phyloP scores from a whole-genome alignment of 2,329 filamentous ascomycete genomes.

The Pseudopithomyces chartarum region DNA sequence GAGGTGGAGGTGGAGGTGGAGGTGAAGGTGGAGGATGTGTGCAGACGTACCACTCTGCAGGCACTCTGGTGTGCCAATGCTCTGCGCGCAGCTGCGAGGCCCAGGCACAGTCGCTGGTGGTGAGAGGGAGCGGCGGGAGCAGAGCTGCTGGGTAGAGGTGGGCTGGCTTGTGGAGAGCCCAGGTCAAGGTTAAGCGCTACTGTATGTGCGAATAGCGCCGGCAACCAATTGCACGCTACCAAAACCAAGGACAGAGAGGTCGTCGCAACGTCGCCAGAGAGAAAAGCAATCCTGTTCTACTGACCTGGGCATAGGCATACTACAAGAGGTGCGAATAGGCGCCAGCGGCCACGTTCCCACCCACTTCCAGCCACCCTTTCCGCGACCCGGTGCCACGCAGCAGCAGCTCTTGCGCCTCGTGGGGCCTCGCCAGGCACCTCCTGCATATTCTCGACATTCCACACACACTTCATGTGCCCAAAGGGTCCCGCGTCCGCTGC shows the following conservation, averaged over 20 bases:
- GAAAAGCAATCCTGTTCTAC: background rate
- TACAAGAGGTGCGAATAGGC: background rate
- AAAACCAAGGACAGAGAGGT: background rate
- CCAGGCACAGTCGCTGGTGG: slow-evolving; percentile 1
- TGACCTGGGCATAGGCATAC: background rate
- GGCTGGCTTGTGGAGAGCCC: slow-evolving; percentile 7
- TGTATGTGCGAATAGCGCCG: slow-evolving; percentile 8
- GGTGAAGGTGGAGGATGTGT: background rate
- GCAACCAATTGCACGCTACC: slow-evolving; percentile 7
- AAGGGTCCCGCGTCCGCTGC: background rate
- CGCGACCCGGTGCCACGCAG: slow-evolving; percentile 1
- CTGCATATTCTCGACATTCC: slow-evolving; percentile 3
- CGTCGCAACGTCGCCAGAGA: background rate
- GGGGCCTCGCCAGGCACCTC: slow-evolving; percentile 6
- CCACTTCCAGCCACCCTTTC: slow-evolving; percentile 10
- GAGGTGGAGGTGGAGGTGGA: background rate
- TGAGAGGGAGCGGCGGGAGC: background rate
- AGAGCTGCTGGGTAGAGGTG: slow-evolving; percentile 2
- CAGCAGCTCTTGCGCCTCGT: slow-evolving; percentile 4
- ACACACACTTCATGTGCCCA: background rate
- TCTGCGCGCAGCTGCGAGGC: background rate
- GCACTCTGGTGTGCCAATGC: slow-evolving; percentile 7
- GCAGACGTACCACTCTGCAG: slow-evolving; percentile 18
- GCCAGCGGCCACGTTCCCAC: slow-evolving; percentile 9
- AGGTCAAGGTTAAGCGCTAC: background rate